Percentiles rank a stretch among this genome's conserved stretches.
Evolutionary conservation across 306 rosid species (phyloP).

Genomic region (Acacia confusa): DNA sequence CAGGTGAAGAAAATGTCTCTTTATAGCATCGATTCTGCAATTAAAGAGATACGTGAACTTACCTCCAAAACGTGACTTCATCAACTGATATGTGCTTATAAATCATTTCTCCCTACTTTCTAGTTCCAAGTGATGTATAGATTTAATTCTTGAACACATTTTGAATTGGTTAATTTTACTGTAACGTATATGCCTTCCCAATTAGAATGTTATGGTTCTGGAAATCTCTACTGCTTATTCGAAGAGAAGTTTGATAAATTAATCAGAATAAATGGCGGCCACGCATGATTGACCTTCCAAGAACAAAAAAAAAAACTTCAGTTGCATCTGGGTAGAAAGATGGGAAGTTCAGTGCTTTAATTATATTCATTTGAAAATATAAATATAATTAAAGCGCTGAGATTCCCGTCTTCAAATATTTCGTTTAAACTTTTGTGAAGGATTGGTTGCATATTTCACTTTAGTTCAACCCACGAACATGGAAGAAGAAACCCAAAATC

Average conservation of each 20-base stretch:
- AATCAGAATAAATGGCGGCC: neutral
- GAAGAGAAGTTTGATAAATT: neutral
- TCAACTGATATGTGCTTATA: neutral
- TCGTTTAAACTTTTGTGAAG: neutral
- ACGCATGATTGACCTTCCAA: neutral
- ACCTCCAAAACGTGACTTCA: slow-evolving; percentile 67
- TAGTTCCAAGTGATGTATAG: slow-evolving; percentile 27
- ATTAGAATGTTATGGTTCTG: slow-evolving; percentile 9
- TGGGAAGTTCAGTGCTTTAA: too few relatives aligned
- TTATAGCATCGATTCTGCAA: slow-evolving; percentile 65
- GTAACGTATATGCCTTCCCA: slow-evolving; percentile 20
- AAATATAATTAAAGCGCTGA: too few relatives aligned
- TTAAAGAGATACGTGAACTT: slow-evolving; percentile 78
- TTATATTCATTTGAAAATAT: too few relatives aligned
- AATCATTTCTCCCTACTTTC: neutral
- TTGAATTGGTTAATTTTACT: slow-evolving; percentile 12
- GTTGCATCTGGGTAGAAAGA: too few relatives aligned
- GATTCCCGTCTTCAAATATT: too few relatives aligned
- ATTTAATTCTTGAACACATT: slow-evolving; percentile 26
- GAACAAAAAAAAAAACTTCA: neutral
- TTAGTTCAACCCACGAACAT: neutral
- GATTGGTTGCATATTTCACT: neutral
- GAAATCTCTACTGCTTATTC: slow-evolving; percentile 2
- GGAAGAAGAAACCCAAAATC: neutral
- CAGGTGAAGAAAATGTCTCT: slow-evolving; percentile 93